Evolutionary conservation across 352 stramenopile genomes (phyloP).

Genomic region (Phytophthora litchii): DNA sequence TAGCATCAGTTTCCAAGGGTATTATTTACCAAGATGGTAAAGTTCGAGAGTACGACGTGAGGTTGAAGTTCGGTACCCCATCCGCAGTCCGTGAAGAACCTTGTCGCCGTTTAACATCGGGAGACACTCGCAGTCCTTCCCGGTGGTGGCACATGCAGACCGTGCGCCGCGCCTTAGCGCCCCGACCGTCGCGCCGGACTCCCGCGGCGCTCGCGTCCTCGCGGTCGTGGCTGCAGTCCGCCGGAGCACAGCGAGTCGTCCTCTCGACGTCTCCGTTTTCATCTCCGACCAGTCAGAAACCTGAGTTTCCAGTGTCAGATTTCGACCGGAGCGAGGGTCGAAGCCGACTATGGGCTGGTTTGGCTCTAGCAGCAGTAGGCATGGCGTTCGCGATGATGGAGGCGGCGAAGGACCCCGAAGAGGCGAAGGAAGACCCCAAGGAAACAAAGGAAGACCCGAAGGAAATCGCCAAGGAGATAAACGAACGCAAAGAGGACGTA

Average conservation of each 20-base stretch:
- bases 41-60: conserved; percentile 1
- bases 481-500: conserved; percentile 36
- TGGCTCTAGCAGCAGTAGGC: conserved; percentile 21
- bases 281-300: conserved; percentile 11
- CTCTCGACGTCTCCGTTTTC: conserved; percentile 18
- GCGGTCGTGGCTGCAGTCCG: conserved; percentile 16
- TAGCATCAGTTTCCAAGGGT: not conserved
- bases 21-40: not conserved
- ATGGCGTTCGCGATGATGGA: conserved; percentile 26
- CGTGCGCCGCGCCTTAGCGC: conserved; percentile 29
- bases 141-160: conserved; percentile 34
- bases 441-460: conserved; percentile 19
- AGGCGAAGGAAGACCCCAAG: conserved; percentile 18
- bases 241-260: conserved; percentile 1
- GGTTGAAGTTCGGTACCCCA: conserved; percentile 36
- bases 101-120: conserved; percentile 9
- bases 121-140: conserved; percentile 16
- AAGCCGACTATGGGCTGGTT: conserved; percentile 20
- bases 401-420: conserved; percentile 13
- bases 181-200: conserved; percentile 19
- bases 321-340: conserved; percentile 19
- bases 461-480: conserved; percentile 21
- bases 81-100: conserved; percentile 2
- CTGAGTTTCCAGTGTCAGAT: conserved; percentile 13
- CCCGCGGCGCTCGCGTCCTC: conserved; percentile 11